Conservation (phyloP, 2,329 filamentous ascomycete species). For the Cercospora brassicicola region DNA sequence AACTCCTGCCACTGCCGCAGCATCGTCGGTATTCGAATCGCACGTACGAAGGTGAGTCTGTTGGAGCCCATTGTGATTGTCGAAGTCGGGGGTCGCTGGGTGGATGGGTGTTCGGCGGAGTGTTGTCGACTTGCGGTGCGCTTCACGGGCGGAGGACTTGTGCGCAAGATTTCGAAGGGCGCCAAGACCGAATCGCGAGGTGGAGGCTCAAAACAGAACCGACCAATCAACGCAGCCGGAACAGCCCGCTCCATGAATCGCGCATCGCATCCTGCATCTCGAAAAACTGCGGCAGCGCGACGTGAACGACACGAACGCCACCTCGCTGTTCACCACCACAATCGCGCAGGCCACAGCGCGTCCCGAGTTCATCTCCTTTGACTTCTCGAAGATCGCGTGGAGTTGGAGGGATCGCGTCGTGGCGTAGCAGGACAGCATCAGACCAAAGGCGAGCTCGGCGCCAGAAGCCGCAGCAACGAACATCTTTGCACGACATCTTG, state of each 20-base stretch:
- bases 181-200: slow-evolving; percentile 2
- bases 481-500: slow-evolving; percentile 13
- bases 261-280: slow-evolving; percentile 1
- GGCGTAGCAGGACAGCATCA: background rate
- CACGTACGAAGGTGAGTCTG: slow-evolving; percentile 58
- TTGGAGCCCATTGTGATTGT: slow-evolving; percentile 53
- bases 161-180: background rate
- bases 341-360: slow-evolving; percentile 38
- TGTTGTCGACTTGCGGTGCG: slow-evolving; percentile 13
- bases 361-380: slow-evolving; percentile 3
- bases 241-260: slow-evolving; percentile 8
- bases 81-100: slow-evolving; percentile 19
- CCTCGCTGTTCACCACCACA: slow-evolving; percentile 18
- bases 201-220: background rate
- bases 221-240: background rate
- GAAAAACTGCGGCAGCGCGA: slow-evolving; percentile 13
- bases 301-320: slow-evolving; percentile 14
- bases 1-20: slow-evolving; percentile 18
- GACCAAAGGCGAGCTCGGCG: slow-evolving; percentile 27
- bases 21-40: slow-evolving; percentile 24
- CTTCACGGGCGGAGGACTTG: background rate
- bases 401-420: slow-evolving; percentile 1
- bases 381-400: background rate
- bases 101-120: slow-evolving; percentile 5
- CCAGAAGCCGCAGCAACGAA: slow-evolving; percentile 28